Evolutionary conservation across 352 stramenopile species (phyloP).

Genomic region (Phytophthora pinifolia): DNA sequence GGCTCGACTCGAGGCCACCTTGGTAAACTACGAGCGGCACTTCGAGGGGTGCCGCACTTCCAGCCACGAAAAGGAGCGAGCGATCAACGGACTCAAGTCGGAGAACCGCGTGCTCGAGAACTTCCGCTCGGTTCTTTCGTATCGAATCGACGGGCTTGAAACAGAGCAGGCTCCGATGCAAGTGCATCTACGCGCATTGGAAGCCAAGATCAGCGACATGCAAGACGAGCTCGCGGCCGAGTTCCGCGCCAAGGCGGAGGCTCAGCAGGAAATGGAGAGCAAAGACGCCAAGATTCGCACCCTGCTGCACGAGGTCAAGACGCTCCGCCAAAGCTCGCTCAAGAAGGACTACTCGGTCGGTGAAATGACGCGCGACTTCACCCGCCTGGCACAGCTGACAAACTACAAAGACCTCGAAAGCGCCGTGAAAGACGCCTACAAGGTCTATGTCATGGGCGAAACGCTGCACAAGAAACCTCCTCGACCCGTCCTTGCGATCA

Average conservation of each 20-base stretch:
- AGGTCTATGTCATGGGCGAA: constrained; percentile 73
- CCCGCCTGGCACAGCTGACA: constrained; percentile 64
- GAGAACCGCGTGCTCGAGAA: constrained; percentile 82
- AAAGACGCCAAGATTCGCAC: constrained; percentile 82
- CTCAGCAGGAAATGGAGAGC: constrained; percentile 60
- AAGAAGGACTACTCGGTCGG: constrained; percentile 82
- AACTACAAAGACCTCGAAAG: constrained; percentile 82
- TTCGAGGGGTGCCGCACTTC: constrained; percentile 69
- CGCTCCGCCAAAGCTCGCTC: constrained; percentile 64
- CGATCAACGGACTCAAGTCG: constrained; percentile 62
- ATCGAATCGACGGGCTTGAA: constrained; percentile 77
- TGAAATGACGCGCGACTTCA: constrained; percentile 81
- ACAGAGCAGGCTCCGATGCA: constrained; percentile 73
- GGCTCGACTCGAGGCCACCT: constrained; percentile 55
- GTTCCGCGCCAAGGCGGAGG: constrained; percentile 60
- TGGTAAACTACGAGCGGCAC: constrained; percentile 73
- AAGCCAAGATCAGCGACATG: constrained; percentile 76
- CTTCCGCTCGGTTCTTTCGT: constrained; percentile 76
- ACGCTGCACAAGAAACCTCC: constrained; percentile 58
- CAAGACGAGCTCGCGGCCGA: constrained; percentile 75
- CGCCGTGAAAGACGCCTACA: constrained; percentile 81
- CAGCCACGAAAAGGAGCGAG: constrained; percentile 74
- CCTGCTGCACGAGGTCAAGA: constrained; percentile 74
- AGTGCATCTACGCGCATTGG: constrained; percentile 52
- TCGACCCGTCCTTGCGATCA: constrained; percentile 21